Base-by-base conservation (phyloP, 1,284 basidiomycete species). In the Trichosporon sp. region DNA sequence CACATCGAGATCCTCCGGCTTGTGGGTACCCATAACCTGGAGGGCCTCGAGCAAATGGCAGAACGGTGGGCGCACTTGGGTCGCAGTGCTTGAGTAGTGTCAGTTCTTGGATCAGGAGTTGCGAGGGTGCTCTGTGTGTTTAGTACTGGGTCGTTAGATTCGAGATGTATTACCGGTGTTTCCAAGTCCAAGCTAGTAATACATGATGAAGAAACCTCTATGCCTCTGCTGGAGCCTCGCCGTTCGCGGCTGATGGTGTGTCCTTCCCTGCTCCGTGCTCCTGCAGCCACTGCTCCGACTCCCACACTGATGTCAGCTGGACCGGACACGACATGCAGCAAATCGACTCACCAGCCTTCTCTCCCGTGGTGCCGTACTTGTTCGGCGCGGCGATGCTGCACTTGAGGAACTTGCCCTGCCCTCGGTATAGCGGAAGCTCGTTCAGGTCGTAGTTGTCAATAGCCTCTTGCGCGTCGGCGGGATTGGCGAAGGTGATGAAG, bases 371-470 rank as follows among this genome's bases (percentile, higher is more conserved):
- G 25, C 65, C 72, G 63, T 70, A 78, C 68, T 73, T 76, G 66
- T 76, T 74, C 34, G 77, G 77, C 56, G 74, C 68, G 4, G 80
- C 79, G 23, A 80, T 62, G 62, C 70, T 75, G 60, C 79, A 80
- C 62, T 80, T 80, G 52, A 81, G 65, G 58, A 79, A 75, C 61
- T 71, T 75, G 11, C 78, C 79, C 59, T 73, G 65, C 6, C 78
- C 78, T 52, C 66, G 69, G 62, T 75, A 77, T 19, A 72, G 73
- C 2, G 78, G 78, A 59, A 80, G 66, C 63, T 80, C 77, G 64
- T 81, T 81, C 61, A 81, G 64, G 67, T 81, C 80, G 65, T 71
- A 79, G 69, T 81, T 81, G 67, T 81, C 80, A 23, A 81, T 80
- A 1, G 80, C 80, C 66, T 81, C 80, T 59, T 77, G 78, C 5